A percentile compares a stretch with the other conserved stretches of the same genome.
These are phyloP conservation scores for Fagopyrum homotropicum DNA, from an alignment of 148 eudicot species.

Conservation along the genomic window DNA sequence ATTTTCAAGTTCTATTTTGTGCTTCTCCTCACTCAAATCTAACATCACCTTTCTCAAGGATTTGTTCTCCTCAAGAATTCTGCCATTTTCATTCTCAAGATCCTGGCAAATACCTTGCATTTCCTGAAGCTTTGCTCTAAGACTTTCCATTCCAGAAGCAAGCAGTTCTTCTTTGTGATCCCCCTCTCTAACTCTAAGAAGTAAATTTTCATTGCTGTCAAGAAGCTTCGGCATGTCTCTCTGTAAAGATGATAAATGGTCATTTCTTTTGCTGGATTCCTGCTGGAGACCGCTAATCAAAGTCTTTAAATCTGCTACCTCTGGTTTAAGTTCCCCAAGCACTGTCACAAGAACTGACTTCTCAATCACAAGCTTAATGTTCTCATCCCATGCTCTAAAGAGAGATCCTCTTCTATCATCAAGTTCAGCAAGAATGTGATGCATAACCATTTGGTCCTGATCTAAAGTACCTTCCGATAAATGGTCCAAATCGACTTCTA, in stretches of 20 bases:
- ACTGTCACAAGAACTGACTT: conserved; percentile 50
- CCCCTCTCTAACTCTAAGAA: no score
- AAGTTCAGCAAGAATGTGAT: conserved; percentile 39
- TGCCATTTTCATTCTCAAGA: conserved; percentile 13
- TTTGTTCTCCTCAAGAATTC: conserved; percentile 37
- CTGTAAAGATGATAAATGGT: conserved; percentile 38
- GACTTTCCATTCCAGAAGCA: conserved; percentile 40
- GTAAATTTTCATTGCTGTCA: conserved; percentile 53
- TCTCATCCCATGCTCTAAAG: conserved; percentile 43
- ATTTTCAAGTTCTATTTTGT: conserved; percentile 23
- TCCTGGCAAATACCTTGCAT: conserved; percentile 20
- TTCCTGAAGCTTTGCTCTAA: conserved; percentile 38
- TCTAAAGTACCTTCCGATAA: conserved; percentile 27
- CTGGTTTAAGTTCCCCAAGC: conserved; percentile 50
- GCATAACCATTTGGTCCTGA: conserved; percentile 37
- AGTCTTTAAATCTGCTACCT: conserved; percentile 32
- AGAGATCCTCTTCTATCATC: conserved; percentile 40
- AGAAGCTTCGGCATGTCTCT: conserved; percentile 48
- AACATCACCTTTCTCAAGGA: conserved; percentile 33
- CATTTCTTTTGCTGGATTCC: conserved; percentile 40
- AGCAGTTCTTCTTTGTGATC: conserved; percentile 4
- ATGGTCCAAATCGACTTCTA: conserved; percentile 34
- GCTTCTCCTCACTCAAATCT: conserved; percentile 41
- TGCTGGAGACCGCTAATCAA: conserved; percentile 33
- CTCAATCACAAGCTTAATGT: conserved; percentile 46